Conservation (phyloP, 805 yeast species). For the Komagataella pastoris region DNA sequence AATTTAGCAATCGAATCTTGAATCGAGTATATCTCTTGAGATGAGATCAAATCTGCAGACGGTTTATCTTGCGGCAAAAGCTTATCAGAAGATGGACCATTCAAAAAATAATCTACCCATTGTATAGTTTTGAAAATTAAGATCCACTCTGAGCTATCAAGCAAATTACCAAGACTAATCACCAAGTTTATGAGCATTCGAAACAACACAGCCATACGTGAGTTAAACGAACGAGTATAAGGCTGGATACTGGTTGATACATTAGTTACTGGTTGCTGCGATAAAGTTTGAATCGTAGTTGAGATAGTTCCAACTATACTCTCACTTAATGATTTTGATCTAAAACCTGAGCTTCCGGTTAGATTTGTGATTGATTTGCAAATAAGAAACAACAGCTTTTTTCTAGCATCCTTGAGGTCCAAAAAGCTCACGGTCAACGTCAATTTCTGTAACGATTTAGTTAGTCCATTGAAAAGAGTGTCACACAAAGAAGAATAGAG, state of each 20-base stretch:
- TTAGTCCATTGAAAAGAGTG: conserved; percentile 51
- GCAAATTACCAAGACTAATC: conserved; percentile 65
- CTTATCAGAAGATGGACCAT: conserved; percentile 28
- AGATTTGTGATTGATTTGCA: conserved; percentile 30
- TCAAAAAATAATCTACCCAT: conserved; percentile 63
- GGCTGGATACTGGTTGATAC: conserved; percentile 3
- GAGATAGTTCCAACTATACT: conserved; percentile 37
- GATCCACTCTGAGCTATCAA: conserved; percentile 51
- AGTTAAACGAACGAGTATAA: conserved; percentile 34
- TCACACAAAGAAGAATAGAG: conserved; percentile 57
- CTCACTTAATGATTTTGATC: conserved; percentile 32
- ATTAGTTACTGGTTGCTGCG: conserved; percentile 6
- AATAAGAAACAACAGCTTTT: conserved; percentile 37
- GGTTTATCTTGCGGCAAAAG: not conserved
- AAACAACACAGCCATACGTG: conserved; percentile 63
- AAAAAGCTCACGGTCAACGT: conserved; percentile 76
- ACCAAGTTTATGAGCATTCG: conserved; percentile 72
- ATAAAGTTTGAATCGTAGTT: conserved; percentile 18
- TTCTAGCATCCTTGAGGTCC: conserved; percentile 41
- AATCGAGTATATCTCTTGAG: conserved; percentile 35
- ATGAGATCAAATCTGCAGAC: conserved; percentile 12
- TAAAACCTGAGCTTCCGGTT: conserved; percentile 15
- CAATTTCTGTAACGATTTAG: conserved; percentile 66
- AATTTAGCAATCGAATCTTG: conserved; percentile 25
- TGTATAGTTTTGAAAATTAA: conserved; percentile 50